phyloP scores from a whole-genome alignment of 371 early-diverging fungal genomes.

The Funneliformis caledonium region DNA sequence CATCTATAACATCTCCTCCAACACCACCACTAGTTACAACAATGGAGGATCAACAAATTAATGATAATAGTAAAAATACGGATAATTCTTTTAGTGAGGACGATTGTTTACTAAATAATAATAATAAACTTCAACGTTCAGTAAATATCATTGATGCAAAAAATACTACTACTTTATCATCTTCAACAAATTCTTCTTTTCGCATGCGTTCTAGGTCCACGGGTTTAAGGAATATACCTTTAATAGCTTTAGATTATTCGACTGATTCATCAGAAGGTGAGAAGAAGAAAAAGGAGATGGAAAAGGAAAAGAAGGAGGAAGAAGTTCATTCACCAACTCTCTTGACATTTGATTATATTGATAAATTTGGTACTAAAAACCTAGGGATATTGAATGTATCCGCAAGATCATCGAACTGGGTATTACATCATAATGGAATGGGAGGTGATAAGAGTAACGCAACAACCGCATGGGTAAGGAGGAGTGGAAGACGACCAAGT shows the following conservation, averaged over 20 bases:
- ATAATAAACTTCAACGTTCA: neutral
- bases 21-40: neutral
- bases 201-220: constrained; percentile 19
- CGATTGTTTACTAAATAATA: neutral
- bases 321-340: neutral
- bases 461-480: constrained; percentile 1
- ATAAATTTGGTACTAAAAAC: constrained; percentile 13
- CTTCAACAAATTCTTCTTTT: neutral
- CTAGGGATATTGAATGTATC: constrained; percentile 23
- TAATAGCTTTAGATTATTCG: constrained; percentile 11
- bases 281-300: neutral
- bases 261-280: constrained; percentile 20
- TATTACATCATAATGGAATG: constrained; percentile 22
- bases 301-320: neutral
- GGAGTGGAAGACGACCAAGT: constrained; percentile 21
- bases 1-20: neutral
- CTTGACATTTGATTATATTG: constrained; percentile 33
- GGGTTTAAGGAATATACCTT: constrained; percentile 19
- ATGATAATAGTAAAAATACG: neutral
- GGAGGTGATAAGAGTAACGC: neutral
- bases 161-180: neutral
- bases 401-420: constrained; percentile 20
- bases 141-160: neutral
- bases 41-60: neutral
- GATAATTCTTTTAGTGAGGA: constrained; percentile 15